Evolutionary conservation across 2,329 filamentous ascomycete species (phyloP), one percentile per base, ranked within the genome.

Genomic region (Neonectria hederae): DNA sequence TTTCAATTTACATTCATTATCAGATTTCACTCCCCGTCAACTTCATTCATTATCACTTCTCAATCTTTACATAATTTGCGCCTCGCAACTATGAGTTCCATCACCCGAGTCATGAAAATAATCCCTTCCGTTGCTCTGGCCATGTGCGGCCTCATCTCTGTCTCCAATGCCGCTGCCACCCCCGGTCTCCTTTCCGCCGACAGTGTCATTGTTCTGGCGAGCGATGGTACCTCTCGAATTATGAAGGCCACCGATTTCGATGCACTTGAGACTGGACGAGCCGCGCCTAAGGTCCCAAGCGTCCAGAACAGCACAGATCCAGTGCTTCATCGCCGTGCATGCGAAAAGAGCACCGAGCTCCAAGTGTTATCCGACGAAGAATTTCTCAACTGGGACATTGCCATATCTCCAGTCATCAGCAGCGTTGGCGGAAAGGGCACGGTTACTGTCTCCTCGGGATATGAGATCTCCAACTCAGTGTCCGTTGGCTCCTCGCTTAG

Each of bases 331-430:
- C 43, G 62, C 0, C 67, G 63, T 9, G 65, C 67, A 7, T 72
- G 69, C 17, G 53, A 72, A 19, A 48, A 69, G 43, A 72, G 63
- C 53, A 67, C 67, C 6, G 69, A 72, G 32, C 26, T 72, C 5
- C 69, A 72, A 38, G 57, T 72, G 3, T 28, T 62, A 0, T 65
- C 69, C 1, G 69, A 72, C 8, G 61, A 70, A 4, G 63, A 72
- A 11, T 72, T 72, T 8, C 61, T 67, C 43, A 66, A 72, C 59
- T 72, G 69, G 69, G 69, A 72, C 14, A 46, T 72, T 22, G 46
- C 69, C 28, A 72, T 72, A 58, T 72, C 69, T 6, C 69, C 69
- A 14, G 62, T 72, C 13, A 30, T 69, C 30, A 72, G 69, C 63
- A 72, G 69, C 11, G 53, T 60, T 2, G 66, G 58, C 8, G 68